phyloP scores from a whole-genome alignment of 2,329 filamentous ascomycete genomes.

The Colletotrichum sp. region DNA sequence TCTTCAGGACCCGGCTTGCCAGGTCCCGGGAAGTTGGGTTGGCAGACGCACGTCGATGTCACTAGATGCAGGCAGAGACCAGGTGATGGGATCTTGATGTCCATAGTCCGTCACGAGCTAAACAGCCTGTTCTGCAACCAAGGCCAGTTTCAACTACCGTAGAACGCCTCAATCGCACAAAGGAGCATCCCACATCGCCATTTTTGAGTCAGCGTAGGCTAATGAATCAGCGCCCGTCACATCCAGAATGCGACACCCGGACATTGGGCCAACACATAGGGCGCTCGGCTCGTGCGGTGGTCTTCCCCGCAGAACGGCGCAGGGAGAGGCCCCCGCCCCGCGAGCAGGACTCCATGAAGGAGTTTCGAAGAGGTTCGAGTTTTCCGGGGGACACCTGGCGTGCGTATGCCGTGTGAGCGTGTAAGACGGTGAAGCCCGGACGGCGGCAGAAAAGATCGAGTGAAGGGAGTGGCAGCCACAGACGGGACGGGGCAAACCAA shows the following conservation, averaged over 20 bases:
- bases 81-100: neutral
- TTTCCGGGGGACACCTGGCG: slow-evolving; percentile 1
- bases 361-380: slow-evolving; percentile 17
- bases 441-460: neutral
- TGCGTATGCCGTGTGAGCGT: neutral
- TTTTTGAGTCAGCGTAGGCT: neutral
- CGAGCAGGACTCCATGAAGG: neutral
- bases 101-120: neutral
- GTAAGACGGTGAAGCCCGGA: neutral
- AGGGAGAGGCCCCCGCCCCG: neutral
- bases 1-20: neutral
- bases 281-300: neutral
- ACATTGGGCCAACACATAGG: neutral
- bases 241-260: neutral
- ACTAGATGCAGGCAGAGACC: neutral
- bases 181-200: neutral
- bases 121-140: neutral
- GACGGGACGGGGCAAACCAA: neutral
- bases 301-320: slow-evolving; percentile 3
- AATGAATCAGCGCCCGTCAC: neutral
- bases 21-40: neutral
- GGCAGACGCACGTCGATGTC: neutral
- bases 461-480: neutral
- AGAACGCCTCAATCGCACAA: neutral
- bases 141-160: neutral